Evolutionary conservation across 106 monocot genomes (phyloP).

Genomic region (Gastrodia elata): DNA sequence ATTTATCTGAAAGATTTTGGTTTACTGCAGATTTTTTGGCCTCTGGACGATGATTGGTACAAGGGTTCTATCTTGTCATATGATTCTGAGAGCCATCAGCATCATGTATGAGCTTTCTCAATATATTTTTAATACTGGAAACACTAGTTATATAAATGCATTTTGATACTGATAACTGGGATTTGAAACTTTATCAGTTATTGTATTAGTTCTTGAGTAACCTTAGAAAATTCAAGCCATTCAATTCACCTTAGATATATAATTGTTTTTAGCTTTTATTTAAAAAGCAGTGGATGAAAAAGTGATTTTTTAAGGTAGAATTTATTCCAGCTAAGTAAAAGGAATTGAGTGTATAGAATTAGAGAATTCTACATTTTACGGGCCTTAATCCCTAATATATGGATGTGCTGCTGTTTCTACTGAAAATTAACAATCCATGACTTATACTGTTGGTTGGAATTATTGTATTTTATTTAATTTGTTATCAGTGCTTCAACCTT

Average conservation of each 20-base stretch:
- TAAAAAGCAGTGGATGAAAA: background rate
- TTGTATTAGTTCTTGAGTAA: background rate
- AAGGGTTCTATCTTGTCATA: slow-evolving; percentile 52
- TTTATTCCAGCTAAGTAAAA: background rate
- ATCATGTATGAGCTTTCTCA: slow-evolving; percentile 37
- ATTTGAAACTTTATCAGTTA: background rate
- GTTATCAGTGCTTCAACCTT: background rate
- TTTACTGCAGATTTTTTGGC: slow-evolving; percentile 85
- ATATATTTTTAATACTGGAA: too few relatives aligned
- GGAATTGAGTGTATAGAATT: background rate
- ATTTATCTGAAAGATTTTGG: background rate
- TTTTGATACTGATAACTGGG: background rate
- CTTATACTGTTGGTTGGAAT: background rate
- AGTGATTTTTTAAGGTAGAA: background rate
- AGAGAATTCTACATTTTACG: background rate
- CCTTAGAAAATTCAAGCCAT: background rate
- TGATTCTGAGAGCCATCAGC: slow-evolving; percentile 32
- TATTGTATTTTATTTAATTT: background rate
- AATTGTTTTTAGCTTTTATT: background rate
- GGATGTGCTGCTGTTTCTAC: background rate
- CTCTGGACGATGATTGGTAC: slow-evolving; percentile 89
- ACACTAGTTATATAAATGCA: too few relatives aligned
- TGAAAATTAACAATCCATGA: background rate
- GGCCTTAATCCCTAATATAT: background rate
- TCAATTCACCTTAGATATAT: background rate